Evolutionary conservation across 2,329 filamentous ascomycete genomes (phyloP).

Genomic region (Colletotrichum sp.): DNA sequence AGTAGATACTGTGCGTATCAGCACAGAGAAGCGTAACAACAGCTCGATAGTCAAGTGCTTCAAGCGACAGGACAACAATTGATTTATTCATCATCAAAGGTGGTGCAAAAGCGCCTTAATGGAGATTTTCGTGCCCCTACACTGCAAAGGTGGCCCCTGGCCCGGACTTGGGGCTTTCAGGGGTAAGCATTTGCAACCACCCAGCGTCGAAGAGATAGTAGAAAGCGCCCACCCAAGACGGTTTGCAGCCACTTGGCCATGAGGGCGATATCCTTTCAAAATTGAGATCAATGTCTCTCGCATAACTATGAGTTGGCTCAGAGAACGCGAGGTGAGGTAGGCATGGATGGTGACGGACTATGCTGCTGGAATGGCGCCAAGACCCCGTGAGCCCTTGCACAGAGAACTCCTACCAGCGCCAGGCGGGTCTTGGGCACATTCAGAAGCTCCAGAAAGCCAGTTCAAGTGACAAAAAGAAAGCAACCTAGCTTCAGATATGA

Average conservation of each 20-base stretch:
- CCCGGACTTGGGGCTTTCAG: not conserved
- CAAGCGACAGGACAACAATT: not conserved
- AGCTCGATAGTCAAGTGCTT: not conserved
- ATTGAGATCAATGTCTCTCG: not conserved
- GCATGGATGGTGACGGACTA: not conserved
- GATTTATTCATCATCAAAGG: not conserved
- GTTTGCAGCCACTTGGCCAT: not conserved
- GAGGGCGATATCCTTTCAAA: not conserved
- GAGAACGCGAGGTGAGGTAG: not conserved
- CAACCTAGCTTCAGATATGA: not conserved
- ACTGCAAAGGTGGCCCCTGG: not conserved
- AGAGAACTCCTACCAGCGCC: not conserved
- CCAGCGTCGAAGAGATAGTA: not conserved
- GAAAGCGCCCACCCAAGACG: too few species aligned
- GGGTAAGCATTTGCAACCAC: not conserved
- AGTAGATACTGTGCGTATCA: too few species aligned
- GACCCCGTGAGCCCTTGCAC: not conserved
- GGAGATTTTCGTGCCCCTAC: not conserved
- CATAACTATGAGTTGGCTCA: rapidly evolving
- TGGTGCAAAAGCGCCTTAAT: not conserved
- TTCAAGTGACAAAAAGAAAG: not conserved
- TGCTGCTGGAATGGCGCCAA: not conserved
- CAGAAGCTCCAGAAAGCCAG: not conserved
- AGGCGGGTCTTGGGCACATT: not conserved
- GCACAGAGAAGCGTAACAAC: not conserved